These are phyloP conservation scores for Metschnikowia continentalis DNA, from an alignment of 805 yeast genomes.

Conservation along the genomic window DNA sequence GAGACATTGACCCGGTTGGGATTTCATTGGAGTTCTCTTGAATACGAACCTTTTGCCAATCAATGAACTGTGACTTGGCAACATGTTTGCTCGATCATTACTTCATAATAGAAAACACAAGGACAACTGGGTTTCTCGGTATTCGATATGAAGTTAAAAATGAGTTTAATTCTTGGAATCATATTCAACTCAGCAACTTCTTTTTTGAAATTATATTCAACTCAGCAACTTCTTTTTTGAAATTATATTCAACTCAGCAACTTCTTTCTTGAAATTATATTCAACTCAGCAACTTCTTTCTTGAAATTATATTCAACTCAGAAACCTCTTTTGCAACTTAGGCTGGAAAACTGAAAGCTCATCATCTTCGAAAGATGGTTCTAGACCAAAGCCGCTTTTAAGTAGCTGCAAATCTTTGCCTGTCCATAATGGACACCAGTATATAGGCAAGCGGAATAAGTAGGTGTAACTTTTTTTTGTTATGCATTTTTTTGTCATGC, in stretches of 20 bases:
- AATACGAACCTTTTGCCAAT: conserved; percentile 94
- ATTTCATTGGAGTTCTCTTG: conserved; percentile 96
- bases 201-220: neutral
- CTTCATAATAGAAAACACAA: conserved; percentile 41
- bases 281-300: neutral
- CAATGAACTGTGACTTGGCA: conserved; percentile 79
- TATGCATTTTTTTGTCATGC: no score
- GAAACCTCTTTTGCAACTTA: conserved; percentile 5
- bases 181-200: conserved; percentile 3
- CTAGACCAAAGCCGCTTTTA: conserved; percentile 23
- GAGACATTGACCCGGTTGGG: conserved; percentile 98
- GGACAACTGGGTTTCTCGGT: conserved; percentile 28
- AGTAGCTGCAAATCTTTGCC: conserved; percentile 21
- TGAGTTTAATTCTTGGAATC: conserved; percentile 11
- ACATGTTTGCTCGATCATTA: conserved; percentile 46
- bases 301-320: neutral
- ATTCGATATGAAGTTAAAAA: conserved; percentile 32
- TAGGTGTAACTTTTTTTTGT: conserved; percentile 15
- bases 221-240: conserved; percentile 5
- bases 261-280: conserved; percentile 4
- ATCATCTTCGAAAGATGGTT: conserved; percentile 17
- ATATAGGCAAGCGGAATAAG: conserved; percentile 32
- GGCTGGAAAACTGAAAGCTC: conserved; percentile 31
- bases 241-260: neutral
- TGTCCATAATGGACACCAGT: conserved; percentile 38